Conservation (phyloP, 1,284 basidiomycete genomes). For the Porphyrellus sp. region DNA sequence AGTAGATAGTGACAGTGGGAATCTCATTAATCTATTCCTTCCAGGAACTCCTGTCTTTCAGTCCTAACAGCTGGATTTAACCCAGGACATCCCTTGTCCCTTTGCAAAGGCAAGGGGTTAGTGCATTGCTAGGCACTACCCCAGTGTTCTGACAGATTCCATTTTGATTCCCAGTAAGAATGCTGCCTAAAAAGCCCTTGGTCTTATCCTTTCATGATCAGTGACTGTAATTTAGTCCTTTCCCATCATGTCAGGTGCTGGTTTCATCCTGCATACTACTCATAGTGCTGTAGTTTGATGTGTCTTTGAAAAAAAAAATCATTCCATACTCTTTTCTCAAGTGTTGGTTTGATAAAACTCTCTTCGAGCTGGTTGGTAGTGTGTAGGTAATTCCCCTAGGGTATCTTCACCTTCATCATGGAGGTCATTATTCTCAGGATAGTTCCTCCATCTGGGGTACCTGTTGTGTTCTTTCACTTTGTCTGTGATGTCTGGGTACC, state of each 20-base stretch:
- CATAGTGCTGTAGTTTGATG: neutral
- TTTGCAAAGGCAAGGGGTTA: neutral
- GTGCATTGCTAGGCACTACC: neutral
- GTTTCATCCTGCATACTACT: neutral
- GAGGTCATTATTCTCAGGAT: neutral
- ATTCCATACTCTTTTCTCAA: neutral
- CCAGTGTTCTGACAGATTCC: neutral
- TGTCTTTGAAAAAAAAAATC: neutral
- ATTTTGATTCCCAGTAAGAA: neutral
- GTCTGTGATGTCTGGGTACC: too few relatives aligned
- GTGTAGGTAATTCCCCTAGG: neutral
- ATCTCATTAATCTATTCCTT: conserved; percentile 13
- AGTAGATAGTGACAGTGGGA: conserved; percentile 22
- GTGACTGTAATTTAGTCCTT: too few relatives aligned
- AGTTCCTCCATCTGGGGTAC: neutral
- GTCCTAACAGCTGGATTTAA: neutral
- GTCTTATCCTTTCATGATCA: neutral
- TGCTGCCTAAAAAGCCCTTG: neutral
- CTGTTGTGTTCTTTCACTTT: neutral
- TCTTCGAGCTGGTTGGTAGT: neutral
- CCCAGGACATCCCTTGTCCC: neutral
- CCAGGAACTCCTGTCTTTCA: neutral
- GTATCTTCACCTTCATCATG: neutral
- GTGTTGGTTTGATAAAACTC: neutral
- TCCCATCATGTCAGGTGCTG: neutral